Evolutionary conservation across 345 rosid species (phyloP), one percentile per base, ranked within the genome.

Genomic region (Euphorbia tirucalli): DNA sequence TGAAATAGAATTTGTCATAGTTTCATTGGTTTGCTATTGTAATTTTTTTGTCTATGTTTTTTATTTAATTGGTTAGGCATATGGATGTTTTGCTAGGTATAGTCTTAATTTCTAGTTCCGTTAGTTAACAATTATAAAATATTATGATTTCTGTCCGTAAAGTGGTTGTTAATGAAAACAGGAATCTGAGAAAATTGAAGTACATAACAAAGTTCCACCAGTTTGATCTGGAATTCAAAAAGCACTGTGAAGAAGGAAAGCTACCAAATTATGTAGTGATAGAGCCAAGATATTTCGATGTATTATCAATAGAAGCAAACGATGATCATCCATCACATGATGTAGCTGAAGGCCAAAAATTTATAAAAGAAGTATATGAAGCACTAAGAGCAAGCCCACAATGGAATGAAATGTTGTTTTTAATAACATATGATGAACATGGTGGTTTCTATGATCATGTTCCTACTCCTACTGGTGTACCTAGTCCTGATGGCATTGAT

Each of bases 371-470:
- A 72, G 92, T 93, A 31, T 91, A 93, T 22, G 96, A 93, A 77
- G 87, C 91, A 3, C 83, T 93, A 1, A 74, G 97, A 79, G 81
- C 86, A 5, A 91, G 98, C 75, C 98, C 98, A 3, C 93, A 88
- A 21, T 93, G 98, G 98, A 86, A 93, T 24, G 89, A 91, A 78
- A 89, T 59, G 10, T 65, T 89, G 50, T 87, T 93, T 64, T 19
- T 91, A 0, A 49, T 93, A 39, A 74, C 78, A 22, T 93, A 93
- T 41, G 97, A 91, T 69, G 98, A 91, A 52, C 98, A 93, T 32
- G 97, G 98, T n/a, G 98, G 97, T 11, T 91, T 87, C 75, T 93
- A 87, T 19, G 98, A 93, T 71, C 98, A 93, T 66, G 98, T 91
- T 48, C 92, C 92, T 1, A 93, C 97, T 0, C 98, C 98, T 16